A percentile compares a stretch with the other conserved stretches of the same genome.
Evolutionary conservation across 331 rosid species (phyloP).

Genomic region (Quercus phellos): DNA sequence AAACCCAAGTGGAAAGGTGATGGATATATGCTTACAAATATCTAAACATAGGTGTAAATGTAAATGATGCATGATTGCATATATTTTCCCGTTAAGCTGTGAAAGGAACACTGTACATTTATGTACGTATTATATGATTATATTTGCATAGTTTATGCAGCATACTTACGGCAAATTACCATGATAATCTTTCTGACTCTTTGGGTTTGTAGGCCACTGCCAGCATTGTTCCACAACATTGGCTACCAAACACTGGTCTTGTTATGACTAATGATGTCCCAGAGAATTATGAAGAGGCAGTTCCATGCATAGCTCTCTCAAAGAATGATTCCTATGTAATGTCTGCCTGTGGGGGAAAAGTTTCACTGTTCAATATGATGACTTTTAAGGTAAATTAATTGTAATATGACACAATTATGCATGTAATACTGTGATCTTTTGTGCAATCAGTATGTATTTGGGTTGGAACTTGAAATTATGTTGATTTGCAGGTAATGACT

Average conservation of each 20-base stretch:
- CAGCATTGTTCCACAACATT: conserved; percentile 66
- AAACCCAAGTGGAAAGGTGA: conserved; percentile 71
- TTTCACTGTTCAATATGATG: conserved; percentile 77
- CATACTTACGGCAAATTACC: neutral
- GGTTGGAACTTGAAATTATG: conserved; percentile 12
- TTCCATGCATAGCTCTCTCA: conserved; percentile 82
- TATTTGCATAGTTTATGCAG: neutral
- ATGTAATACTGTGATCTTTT: neutral
- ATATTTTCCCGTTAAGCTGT: neutral
- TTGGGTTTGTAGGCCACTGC: conserved; percentile 68
- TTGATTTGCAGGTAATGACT: conserved; percentile 66
- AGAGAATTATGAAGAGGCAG: conserved; percentile 75
- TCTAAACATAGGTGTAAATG: neutral
- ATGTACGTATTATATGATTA: neutral
- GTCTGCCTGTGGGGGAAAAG: conserved; percentile 90
- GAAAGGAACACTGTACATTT: neutral
- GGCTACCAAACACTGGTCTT: conserved; percentile 81
- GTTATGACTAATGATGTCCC: conserved; percentile 74
- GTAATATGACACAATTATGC: neutral
- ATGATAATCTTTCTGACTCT: conserved; percentile 31
- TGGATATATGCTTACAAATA: neutral
- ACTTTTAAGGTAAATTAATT: conserved; percentile 56
- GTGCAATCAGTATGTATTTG: neutral
- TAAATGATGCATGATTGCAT: neutral
- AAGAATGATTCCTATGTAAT: conserved; percentile 82